Evolutionary conservation across 2,329 filamentous ascomycete species (phyloP), one percentile per base, ranked within the genome.

Genomic region (Sclerotinia subarctica): DNA sequence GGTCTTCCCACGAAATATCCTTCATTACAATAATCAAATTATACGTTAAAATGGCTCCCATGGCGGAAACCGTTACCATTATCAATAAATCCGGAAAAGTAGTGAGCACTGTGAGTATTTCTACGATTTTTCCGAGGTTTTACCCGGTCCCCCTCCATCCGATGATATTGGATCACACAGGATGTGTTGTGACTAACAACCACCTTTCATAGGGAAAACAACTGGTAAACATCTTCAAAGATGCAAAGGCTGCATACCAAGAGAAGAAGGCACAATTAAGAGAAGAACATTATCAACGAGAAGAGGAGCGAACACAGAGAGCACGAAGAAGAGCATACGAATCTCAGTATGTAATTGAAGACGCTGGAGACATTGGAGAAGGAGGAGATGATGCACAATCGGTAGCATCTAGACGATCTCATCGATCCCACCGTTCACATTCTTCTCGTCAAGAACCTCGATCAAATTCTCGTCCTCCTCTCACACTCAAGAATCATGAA

Each of bases 31-130:
- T 38, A 62, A 17, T 29, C 17, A 32, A 21, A 26, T 52, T 32
- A 52, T 52, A 60, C 64, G 24, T 66, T 52, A 62, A 52, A 26
- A 67, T 67, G 64, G 19, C 64, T 67, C 64, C 74, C 65, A 68
- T 86, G 44, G 83, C 85, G 71, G 90, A 96, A 80, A 94, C 92
- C 62, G 88, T 97, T 73, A 94, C 92, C 73, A 91, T 96, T 76
- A 90, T 96, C 80, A 95, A 96, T 82, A 93, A 87, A 79, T 95
- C 92, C 68, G 93, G 93, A 75, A 96, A 96, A 81, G 89, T 96
- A 63, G 92, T 97, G 74, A 94, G 89, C 83, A 95, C 90, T 69
- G 92, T 94, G 84, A 78, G 90, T 71, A 35, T n/a, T n/a, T 69
- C 64, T 67, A 70, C 60, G 58, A 69, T 49, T 53, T 60, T 42